phyloP scores from a whole-genome alignment of 257 asterid genomes.

The Ilex aquifolium region DNA sequence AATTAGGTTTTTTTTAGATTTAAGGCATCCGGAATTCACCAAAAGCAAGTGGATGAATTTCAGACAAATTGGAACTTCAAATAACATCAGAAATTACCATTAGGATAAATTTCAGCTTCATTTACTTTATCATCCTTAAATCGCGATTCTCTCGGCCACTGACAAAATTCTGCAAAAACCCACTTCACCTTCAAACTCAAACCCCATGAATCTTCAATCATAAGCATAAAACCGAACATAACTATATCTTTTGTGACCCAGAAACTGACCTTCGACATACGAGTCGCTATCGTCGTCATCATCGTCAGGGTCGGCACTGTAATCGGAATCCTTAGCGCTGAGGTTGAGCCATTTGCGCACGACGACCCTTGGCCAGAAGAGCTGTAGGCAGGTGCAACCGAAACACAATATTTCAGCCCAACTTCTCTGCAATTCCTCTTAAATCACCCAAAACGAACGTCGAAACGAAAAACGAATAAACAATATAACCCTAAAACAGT shows the following conservation, averaged over 20 bases:
- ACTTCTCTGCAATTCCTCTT: constrained; percentile 55
- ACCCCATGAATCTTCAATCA: neutral
- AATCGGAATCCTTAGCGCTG: constrained; percentile 47
- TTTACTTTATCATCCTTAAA: constrained; percentile 43
- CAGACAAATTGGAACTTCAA: too few species aligned
- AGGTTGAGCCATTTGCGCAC: constrained; percentile 79
- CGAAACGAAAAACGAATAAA: too few species aligned
- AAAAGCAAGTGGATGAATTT: too few species aligned
- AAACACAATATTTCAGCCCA: constrained; percentile 82
- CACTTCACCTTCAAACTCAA: neutral
- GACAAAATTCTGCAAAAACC: constrained; percentile 30
- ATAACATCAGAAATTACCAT: constrained; percentile 34
- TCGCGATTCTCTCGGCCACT: constrained; percentile 42
- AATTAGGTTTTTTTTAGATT: too few species aligned
- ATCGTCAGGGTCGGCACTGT: constrained; percentile 65
- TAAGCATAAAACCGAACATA: neutral
- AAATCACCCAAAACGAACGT: constrained; percentile 12
- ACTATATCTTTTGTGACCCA: too few species aligned
- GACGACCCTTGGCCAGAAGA: constrained; percentile 71
- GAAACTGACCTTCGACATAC: constrained; percentile 37
- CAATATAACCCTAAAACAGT: too few species aligned
- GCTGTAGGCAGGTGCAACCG: constrained; percentile 81
- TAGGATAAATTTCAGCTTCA: constrained; percentile 33
- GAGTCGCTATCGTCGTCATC: constrained; percentile 31
- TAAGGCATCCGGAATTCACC: too few species aligned